Evolutionary conservation across 2,329 filamentous ascomycete genomes (phyloP), one percentile per base, ranked within the genome.

Genomic region (Emericellopsis atlantica): DNA sequence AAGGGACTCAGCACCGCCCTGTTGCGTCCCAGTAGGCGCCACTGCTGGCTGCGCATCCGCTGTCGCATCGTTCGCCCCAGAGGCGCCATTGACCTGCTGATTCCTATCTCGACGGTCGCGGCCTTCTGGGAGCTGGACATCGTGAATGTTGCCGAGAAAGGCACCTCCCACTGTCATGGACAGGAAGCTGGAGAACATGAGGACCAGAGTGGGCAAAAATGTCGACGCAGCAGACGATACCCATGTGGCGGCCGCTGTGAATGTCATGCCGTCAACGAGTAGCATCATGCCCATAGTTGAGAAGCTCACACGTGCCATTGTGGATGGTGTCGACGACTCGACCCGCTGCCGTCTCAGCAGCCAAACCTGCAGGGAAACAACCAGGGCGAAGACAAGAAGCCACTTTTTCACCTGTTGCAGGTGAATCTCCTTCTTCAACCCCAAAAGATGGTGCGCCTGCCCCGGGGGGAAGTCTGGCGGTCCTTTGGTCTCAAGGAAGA

Each of bases 271-370:
- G 48, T 83, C 79, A 14, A 74, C 73, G 43, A 81, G 62, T 26
- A 79, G 61, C 72, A 82, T 80, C 46, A 73, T 67, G 39, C 68
- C 67, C 21, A 72, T 66, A 0, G 77, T 81, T 53, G 70, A 71
- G 53, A 82, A 78, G 56, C 78, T 82, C 49, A 82, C 70, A 15
- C 79, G 67, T 4, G 75, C 77, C 48, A 81, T 65, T 2, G 78
- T 83, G 0, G 79, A 83, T 3, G 79, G 79, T 7, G 79, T 83
- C 37, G 68, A 78, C 1, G 77, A 73, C 51, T 81, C 77, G 47
- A 72, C 73, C 64, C 81, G 79, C 57, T 84, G 79, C 37, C 65
- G 57, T 51, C 79, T 78, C 41, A 81, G 63, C 4, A 82, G 64
- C 46, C 71, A 67, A 31, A 79, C 68, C 55, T 84, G 79, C n/a